phyloP scores from a whole-genome alignment of 1,139 yeast genomes.

The Hansenula sp. region DNA sequence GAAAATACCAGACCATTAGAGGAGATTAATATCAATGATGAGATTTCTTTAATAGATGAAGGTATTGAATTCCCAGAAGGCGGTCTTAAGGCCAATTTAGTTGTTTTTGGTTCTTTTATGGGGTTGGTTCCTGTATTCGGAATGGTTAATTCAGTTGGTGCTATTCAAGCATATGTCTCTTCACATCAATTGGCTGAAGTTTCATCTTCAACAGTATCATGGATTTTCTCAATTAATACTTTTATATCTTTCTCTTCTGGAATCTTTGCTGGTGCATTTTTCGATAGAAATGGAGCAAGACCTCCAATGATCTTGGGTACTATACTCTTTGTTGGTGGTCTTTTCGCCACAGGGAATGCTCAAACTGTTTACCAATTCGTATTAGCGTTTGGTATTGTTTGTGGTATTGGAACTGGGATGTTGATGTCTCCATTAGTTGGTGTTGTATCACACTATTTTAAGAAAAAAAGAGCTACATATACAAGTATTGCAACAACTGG shows the following conservation, averaged over 20 bases:
- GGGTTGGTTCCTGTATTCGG: conserved; percentile 67
- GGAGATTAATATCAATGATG: neutral
- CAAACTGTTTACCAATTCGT: conserved; percentile 54
- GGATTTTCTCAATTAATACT: conserved; percentile 63
- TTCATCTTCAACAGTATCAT: conserved; percentile 50
- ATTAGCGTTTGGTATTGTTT: conserved; percentile 48
- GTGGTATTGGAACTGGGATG: conserved; percentile 58
- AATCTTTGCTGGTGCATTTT: conserved; percentile 56
- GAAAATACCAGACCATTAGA: neutral
- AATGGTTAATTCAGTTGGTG: conserved; percentile 63
- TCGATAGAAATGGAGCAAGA: conserved; percentile 57
- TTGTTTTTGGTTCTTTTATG: conserved; percentile 58
- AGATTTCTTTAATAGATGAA: conserved; percentile 29
- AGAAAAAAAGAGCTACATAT: conserved; percentile 55
- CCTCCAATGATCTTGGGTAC: conserved; percentile 30
- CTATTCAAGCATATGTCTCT: conserved; percentile 60
- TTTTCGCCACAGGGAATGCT: conserved; percentile 53
- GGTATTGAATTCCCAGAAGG: conserved; percentile 52
- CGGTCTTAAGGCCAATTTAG: conserved; percentile 52
- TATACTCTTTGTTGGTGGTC: conserved; percentile 41
- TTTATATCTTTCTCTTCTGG: conserved; percentile 54
- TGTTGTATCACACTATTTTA: conserved; percentile 61
- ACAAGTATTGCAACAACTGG: conserved; percentile 60
- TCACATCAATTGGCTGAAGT: conserved; percentile 41
- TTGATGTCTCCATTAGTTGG: conserved; percentile 47